These are phyloP conservation scores for Circinella umbellata DNA, from an alignment of 371 early-diverging fungal species.

Conservation along the genomic window DNA sequence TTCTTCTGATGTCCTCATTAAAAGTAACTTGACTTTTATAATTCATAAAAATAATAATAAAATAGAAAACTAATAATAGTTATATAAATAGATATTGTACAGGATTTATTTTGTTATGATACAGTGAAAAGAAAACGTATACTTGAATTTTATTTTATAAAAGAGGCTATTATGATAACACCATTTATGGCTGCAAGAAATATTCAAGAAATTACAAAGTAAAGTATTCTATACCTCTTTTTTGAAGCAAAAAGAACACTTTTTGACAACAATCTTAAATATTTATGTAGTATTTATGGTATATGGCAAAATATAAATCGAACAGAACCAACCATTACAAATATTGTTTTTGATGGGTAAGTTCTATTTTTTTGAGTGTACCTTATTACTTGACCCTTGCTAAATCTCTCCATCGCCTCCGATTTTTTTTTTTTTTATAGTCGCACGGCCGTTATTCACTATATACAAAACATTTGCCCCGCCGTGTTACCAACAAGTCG, in stretches of 20 bases:
- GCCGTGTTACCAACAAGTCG: slow-evolving; percentile 16
- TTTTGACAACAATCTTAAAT: neutral
- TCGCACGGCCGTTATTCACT: slow-evolving; percentile 60
- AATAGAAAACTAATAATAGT: neutral
- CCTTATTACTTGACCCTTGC: no score
- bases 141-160: slow-evolving; percentile 31
- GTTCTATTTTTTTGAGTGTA: neutral
- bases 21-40: slow-evolving; percentile 6
- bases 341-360: slow-evolving; percentile 51
- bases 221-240: no score
- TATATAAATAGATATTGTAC: slow-evolving; percentile 30
- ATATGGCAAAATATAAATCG: slow-evolving; percentile 55
- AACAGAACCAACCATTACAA: slow-evolving; percentile 48
- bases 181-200: slow-evolving; percentile 53
- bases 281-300: slow-evolving; percentile 37
- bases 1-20: slow-evolving; percentile 15
- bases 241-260: no score
- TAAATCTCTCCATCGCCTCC: no score
- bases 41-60: neutral
- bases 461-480: slow-evolving; percentile 48
- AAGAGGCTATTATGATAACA: slow-evolving; percentile 34
- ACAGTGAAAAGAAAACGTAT: slow-evolving; percentile 28
- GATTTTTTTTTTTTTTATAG: slow-evolving; percentile 22
- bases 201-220: slow-evolving; percentile 44
- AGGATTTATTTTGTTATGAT: slow-evolving; percentile 34